Evolutionary conservation across 139 green algal species (phyloP).

Genomic region (Edaphochlamys debaryana): DNA sequence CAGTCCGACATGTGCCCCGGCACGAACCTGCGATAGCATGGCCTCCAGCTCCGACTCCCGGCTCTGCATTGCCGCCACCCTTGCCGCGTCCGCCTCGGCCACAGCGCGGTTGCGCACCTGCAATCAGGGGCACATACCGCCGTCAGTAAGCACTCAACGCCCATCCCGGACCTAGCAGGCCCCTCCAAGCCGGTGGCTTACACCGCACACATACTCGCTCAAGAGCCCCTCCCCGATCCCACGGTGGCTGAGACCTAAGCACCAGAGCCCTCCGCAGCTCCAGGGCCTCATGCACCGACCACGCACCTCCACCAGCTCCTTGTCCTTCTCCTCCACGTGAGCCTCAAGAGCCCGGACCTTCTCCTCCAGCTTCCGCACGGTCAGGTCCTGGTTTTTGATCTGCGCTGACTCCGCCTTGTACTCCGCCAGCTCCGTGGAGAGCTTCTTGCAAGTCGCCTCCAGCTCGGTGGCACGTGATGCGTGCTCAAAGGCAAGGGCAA

Average conservation of each 20-base stretch:
- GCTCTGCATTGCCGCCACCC: conserved; percentile 58
- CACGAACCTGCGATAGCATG: conserved; percentile 57
- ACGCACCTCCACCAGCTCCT: conserved; percentile 49
- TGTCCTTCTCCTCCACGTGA: conserved; percentile 54
- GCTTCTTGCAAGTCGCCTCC: conserved; percentile 65
- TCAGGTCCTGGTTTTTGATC: conserved; percentile 91
- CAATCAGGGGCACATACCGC: no score
- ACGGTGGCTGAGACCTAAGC: no score
- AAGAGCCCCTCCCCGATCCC: no score
- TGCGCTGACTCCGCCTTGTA: conserved; percentile 81
- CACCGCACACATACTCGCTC: no score
- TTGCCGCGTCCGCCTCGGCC: conserved; percentile 64
- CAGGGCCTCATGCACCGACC: no score
- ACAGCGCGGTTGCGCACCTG: conserved; percentile 61
- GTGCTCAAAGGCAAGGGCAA: conserved; percentile 70
- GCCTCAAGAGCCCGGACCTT: conserved; percentile 55
- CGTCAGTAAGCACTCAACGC: no score
- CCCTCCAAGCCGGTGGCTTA: no score
- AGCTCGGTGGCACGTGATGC: conserved; percentile 63
- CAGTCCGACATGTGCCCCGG: no score
- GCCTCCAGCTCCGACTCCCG: conserved; percentile 69
- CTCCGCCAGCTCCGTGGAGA: conserved; percentile 81
- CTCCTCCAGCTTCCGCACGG: conserved; percentile 84
- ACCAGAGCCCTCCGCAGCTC: no score
- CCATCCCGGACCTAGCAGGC: no score